Base-by-base conservation (phyloP, 148 eudicot species). In the Bassia scoparia region DNA sequence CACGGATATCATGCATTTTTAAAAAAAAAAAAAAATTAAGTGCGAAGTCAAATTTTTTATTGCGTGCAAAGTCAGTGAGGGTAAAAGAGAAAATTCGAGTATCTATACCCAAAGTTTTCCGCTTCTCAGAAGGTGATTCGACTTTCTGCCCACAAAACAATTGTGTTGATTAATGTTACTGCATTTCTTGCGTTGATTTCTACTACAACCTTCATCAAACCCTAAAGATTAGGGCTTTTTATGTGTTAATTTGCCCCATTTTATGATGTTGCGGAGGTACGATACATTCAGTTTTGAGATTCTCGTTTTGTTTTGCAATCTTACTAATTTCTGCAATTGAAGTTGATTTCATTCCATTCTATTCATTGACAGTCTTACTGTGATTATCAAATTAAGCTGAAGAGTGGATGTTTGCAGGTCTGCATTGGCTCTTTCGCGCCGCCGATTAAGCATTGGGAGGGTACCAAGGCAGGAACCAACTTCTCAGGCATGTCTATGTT, bases 351-450 rank as follows among this genome's bases (percentile, higher is more conserved):
- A 13, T 23, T 44, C 31, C 16, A 17, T 37, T 5, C 9, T 0
- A 5, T 37, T 37, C 9, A 0, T 5, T 1, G 9, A 41, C 5
- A 41, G 12, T 41, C 46, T 29, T 29, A 29, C 11, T 61, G 30
- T 74, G 21, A 31, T 24, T 50, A 55, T 74, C 58, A 18, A 54
- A 12, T 68, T 69, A 30, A 63, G 37, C 21, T 46, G 41, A 20
- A 21, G 63, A 30, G 35, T 5, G 9, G 46, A 4, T 63, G 24
- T 58, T 74, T 71, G 46, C 82, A 89, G 94, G 94, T 82, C 89
- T 16, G 59, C 87, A 77, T 71, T 84, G 82, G 84, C 79, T 79
- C 79, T 89, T 49, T 82, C 89, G 13, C 77, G 77, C 18, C 84
- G 87, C 31, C 76, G 81, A 71, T 82, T 75, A 31, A 61, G 69